Evolutionary conservation across 2,329 filamentous ascomycete genomes (phyloP).

Genomic region (Colletotrichum tropicicola): DNA sequence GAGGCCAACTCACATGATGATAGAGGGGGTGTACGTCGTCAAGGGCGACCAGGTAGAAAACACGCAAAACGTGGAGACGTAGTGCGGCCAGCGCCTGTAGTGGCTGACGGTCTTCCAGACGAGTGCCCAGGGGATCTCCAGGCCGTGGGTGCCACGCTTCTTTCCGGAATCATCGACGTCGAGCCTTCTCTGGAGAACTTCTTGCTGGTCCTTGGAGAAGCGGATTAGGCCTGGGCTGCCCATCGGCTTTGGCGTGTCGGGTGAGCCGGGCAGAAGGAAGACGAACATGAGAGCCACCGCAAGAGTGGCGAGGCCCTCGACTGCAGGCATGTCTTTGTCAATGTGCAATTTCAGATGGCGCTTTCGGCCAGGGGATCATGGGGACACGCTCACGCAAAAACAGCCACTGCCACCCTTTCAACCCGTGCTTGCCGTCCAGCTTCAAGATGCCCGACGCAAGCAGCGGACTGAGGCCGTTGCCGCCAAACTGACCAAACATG

Average conservation of each 20-base stretch:
- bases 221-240: conserved; percentile 47
- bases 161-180: conserved; percentile 41
- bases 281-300: conserved; percentile 47
- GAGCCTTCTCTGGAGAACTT: conserved; percentile 44
- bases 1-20: conserved; percentile 53
- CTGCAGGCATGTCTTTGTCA: conserved; percentile 33
- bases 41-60: conserved; percentile 62
- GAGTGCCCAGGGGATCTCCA: conserved; percentile 45
- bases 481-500: conserved; percentile 63
- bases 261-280: conserved; percentile 52
- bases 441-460: conserved; percentile 57
- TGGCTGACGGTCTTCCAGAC: conserved; percentile 55
- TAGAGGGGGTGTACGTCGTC: conserved; percentile 59
- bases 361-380: no score
- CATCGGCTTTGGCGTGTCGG: conserved; percentile 48
- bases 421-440: conserved; percentile 48
- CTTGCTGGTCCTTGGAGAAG: conserved; percentile 44
- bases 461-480: conserved; percentile 57
- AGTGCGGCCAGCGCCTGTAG: conserved; percentile 57
- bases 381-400: conserved; percentile 49
- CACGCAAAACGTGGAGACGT: conserved; percentile 57
- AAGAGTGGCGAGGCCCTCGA: conserved; percentile 56
- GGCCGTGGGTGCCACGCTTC: conserved; percentile 43
- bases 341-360: no score
- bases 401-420: conserved; percentile 61